Evolutionary conservation across 345 rosid species (phyloP), one percentile per base, ranked within the genome.

Genomic region (Aethionema arabicum): DNA sequence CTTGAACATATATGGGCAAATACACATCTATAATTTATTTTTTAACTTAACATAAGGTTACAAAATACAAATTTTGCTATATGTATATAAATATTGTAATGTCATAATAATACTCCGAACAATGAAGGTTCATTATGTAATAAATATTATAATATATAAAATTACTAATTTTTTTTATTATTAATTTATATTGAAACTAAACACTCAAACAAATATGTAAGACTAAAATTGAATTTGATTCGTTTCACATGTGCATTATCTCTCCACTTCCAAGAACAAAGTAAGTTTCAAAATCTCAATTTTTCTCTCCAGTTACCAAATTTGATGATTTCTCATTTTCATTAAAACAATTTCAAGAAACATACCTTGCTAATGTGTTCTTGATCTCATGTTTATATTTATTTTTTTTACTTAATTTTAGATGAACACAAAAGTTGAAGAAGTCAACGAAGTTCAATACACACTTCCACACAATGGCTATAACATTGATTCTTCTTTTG

Each of bases 361-460:
- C 2, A 21, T 21, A 21, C 1, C 27, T 21, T 21, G 27, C 2
- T 1, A 21, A 21, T 21, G 27, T 21, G n/a, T 21, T 21, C 27
- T 21, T 21, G 27, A 21, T 21, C 14, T 11, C 11, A 6, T 21
- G 2, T n/a, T n/a, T n/a, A 21, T 21, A 21, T 4, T 13, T 65
- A 8, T 30, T 40, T 8, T 8, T 21, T n/a, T 32, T 50, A 15
- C 15, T 2, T 15, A 21, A 21, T 12, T 39, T 40, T 14, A 32
- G 65, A 48, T 50, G 44, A 35, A 36, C 30, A 71, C 66, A 70
- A 57, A 42, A 51, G 27, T 51, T 32, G 70, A 65, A 59, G 75
- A 65, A 56, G 14, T 64, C 51, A 36, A 12, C 66, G 33, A 64
- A 12, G 11, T 64, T 37, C 61, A 71, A 41, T 48, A 50, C 27